Evolutionary conservation across 2,329 filamentous ascomycete species (phyloP), one percentile per base, ranked within the genome.

Genomic region (Diaporthe vaccinii): DNA sequence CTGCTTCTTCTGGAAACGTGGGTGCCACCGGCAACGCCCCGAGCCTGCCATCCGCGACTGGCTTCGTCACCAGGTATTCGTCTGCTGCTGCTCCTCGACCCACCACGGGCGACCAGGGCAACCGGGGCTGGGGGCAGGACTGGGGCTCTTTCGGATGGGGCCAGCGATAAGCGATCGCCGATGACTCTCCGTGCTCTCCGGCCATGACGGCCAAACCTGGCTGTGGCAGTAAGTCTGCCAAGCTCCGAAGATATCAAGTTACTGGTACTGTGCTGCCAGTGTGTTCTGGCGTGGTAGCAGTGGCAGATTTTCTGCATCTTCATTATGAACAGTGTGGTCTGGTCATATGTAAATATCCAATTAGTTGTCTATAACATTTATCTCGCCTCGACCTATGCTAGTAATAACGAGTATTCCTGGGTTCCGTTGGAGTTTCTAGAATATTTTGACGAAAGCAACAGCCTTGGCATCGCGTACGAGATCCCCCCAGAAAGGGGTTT

Each of bases 61-160:
- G 55, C 1, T 59, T 55, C n/a, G 59, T 59, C 3, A 71, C 74
- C 22, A 51, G 46, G 39, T 51, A 46, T 10, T 53, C 73, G 10
- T 71, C 73, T n/a, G 67, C 69, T 53, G 57, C 58, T 10, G 34
- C 53, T 9, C 67, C 73, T 49, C 34, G 65, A 49, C 57, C 73
- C 34, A 57, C 65, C 12, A 34, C 57, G 22, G 57, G 57, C 25
- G 44, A 55, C 22, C 15, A 49, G 4, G 61, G 15, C 15, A 34
- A n/a, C 28, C 28, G 39, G 49, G 39, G 68, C 25, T 53, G 73
- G 49, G 39, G 68, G 12, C 69, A 75, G 62, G 62, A 46, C 44
- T 39, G 62, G 62, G 62, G 62, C 6, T 68, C 62, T 17, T 53
- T 25, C 44, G 67, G 73, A 39, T 62, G 67, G 49, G 49, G 68